phyloP scores from a whole-genome alignment of 192 early-diverging fungal species.

The Umbelopsis sp. region DNA sequence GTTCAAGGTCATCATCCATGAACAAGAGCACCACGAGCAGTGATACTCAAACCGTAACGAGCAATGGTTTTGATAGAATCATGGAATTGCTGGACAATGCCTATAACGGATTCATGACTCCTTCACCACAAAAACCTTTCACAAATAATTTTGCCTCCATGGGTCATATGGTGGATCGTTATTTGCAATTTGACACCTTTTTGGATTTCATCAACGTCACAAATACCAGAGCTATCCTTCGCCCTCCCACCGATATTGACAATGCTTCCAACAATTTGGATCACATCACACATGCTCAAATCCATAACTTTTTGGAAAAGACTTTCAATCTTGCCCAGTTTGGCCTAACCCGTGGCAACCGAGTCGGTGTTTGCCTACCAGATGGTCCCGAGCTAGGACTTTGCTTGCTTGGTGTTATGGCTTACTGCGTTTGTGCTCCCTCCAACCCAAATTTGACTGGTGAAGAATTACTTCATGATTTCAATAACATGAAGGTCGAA shows the following conservation, averaged over 20 bases:
- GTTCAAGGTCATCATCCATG: slow-evolving; percentile 9
- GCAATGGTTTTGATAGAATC: slow-evolving; percentile 20
- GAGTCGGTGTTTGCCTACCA: slow-evolving; percentile 40
- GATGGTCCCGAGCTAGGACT: slow-evolving; percentile 42
- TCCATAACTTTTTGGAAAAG: slow-evolving; percentile 24
- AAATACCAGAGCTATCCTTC: slow-evolving; percentile 28
- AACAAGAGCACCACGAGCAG: slow-evolving; percentile 6
- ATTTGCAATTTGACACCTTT: slow-evolving; percentile 30
- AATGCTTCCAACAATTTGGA: slow-evolving; percentile 1
- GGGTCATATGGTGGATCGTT: slow-evolving; percentile 17
- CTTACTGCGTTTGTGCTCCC: slow-evolving; percentile 41
- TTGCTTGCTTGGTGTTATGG: slow-evolving; percentile 39
- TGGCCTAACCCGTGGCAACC: slow-evolving; percentile 24
- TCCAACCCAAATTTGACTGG: slow-evolving; percentile 34
- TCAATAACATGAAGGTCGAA: slow-evolving; percentile 29
- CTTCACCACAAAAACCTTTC: neutral
- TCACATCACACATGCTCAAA: slow-evolving; percentile 24
- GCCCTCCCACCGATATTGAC: slow-evolving; percentile 13
- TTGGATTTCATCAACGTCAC: slow-evolving; percentile 37
- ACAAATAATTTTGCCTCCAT: slow-evolving; percentile 8
- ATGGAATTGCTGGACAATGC: slow-evolving; percentile 26
- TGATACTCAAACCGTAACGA: slow-evolving; percentile 7
- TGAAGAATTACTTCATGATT: slow-evolving; percentile 40
- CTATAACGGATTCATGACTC: slow-evolving; percentile 22
- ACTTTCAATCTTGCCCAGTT: slow-evolving; percentile 27